Evolutionary conservation across 441 rosid species (phyloP).

Genomic region (Melastoma candidum): DNA sequence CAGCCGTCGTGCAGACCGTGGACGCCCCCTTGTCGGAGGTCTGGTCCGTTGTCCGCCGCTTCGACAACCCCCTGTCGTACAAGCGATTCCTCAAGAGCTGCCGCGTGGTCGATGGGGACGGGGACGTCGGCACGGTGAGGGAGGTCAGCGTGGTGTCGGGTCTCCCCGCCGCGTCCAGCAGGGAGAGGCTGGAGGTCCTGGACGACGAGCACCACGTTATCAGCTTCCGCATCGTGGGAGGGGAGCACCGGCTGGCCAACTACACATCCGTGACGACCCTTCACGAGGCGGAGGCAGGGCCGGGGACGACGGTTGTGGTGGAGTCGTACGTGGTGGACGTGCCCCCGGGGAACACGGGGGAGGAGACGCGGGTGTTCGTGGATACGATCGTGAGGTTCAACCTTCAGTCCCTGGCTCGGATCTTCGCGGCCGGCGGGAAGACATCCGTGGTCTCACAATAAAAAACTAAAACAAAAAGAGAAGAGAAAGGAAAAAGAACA

Average conservation of each 20-base stretch:
- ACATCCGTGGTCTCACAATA: not conserved
- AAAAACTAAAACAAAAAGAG: too few relatives aligned
- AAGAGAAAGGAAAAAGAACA: too few relatives aligned
- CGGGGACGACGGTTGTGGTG: constrained; percentile 37
- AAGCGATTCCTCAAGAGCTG: constrained; percentile 70
- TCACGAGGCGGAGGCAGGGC: constrained; percentile 30
- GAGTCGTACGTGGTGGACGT: constrained; percentile 81
- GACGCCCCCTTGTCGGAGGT: constrained; percentile 49
- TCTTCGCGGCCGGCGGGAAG: constrained; percentile 40
- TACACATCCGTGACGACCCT: constrained; percentile 69
- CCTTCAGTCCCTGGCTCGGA: constrained; percentile 59
- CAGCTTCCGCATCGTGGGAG: constrained; percentile 70
- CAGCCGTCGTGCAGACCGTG: constrained; percentile 41
- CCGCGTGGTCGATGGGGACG: constrained; percentile 52
- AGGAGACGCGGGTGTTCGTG: constrained; percentile 56
- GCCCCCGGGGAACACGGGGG: constrained; percentile 59
- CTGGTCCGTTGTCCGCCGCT: constrained; percentile 70
- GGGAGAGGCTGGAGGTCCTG: constrained; percentile 65
- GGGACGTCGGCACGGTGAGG: constrained; percentile 50
- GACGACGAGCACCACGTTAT: constrained; percentile 68
- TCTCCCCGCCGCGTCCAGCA: constrained; percentile 57
- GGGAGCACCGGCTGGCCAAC: constrained; percentile 65
- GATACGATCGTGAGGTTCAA: constrained; percentile 72
- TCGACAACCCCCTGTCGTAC: constrained; percentile 66
- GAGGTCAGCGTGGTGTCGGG: constrained; percentile 69